These are phyloP conservation scores for Chaetomiaceae sp. DNA, from an alignment of 2,329 filamentous ascomycete species.

Conservation along the genomic window DNA sequence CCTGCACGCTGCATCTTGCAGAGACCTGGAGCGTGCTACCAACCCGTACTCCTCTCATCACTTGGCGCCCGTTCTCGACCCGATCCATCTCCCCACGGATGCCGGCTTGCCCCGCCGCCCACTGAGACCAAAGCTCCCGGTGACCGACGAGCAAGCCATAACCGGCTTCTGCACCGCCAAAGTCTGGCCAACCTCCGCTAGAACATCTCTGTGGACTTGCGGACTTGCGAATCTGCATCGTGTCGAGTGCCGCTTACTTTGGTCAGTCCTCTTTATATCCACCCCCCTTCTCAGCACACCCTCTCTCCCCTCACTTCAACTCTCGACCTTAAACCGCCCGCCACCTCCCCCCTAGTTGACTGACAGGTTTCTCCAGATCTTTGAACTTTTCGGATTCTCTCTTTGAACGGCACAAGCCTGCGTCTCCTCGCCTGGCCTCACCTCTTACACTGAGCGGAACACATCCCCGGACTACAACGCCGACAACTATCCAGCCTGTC, in stretches of 20 bases:
- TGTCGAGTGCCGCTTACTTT: constrained; percentile 11
- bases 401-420: neutral
- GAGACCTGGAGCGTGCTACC: constrained; percentile 10
- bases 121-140: constrained; percentile 14
- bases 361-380: neutral
- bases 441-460: neutral
- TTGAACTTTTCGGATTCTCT: neutral
- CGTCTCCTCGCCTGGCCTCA: too few species aligned
- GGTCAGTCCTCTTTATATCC: constrained; percentile 12
- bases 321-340: constrained; percentile 1
- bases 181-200: constrained; percentile 13
- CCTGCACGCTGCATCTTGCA: constrained; percentile 16
- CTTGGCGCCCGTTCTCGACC: constrained; percentile 10
- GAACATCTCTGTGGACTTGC: constrained; percentile 20
- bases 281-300: constrained; percentile 11
- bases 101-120: constrained; percentile 14
- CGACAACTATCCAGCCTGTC: neutral
- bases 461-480: neutral
- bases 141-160: constrained; percentile 1
- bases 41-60: neutral
- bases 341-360: neutral
- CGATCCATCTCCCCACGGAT: neutral
- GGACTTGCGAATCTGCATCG: too few species aligned
- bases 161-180: constrained; percentile 10
- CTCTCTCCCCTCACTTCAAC: neutral